Evolutionary conservation across 2,329 filamentous ascomycete genomes (phyloP), one percentile per base, ranked within the genome.

Genomic region (Penicillium palitans): DNA sequence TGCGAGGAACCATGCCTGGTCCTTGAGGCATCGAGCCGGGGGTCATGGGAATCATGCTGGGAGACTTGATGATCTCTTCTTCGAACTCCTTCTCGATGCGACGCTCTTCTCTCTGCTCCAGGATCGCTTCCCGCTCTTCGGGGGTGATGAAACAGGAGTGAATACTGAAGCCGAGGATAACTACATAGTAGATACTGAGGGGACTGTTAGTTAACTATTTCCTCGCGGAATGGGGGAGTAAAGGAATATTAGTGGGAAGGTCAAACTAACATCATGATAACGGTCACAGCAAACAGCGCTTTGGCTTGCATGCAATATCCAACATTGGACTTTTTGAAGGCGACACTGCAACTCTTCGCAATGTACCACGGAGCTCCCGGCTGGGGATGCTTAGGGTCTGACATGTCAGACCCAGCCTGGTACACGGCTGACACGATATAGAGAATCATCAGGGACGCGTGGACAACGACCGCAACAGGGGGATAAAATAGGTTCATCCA

Each of bases 351-450:
- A 63, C 75, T 82, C 71, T 87, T 86, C 52, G 83, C 83, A 63
- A 88, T 82, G 68, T 87, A 87, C 85, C 85, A 88, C 8, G 85
- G 84, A 19, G 83, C 72, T 33, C 85, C 84, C 8, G 77, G 75
- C 61, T 85, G 82, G 3, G 75, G 77, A 60, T 83, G 81, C 2
- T 74, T 65, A 1, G 81, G 80, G 66, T 88, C 85, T 59, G 80
- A 83, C 65, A 78, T 84, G 69, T 88, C 85, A 52, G 81, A 79
- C 44, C 80, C 79, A 12, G 81, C 82, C 69, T 88, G 85, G 55
- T 79, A 81, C 59, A 80, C 75, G 35, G 84, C 77, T 52, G 81
- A 81, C 58, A 81, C 77, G n/a, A 82, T 76, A 70, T 83, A 88
- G 17, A 88, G 72, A 5, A 75, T 75, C 41, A 83, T 67, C 56